phyloP scores from a whole-genome alignment of 2,329 filamentous ascomycete genomes.

The Xylaria hypoxylon region DNA sequence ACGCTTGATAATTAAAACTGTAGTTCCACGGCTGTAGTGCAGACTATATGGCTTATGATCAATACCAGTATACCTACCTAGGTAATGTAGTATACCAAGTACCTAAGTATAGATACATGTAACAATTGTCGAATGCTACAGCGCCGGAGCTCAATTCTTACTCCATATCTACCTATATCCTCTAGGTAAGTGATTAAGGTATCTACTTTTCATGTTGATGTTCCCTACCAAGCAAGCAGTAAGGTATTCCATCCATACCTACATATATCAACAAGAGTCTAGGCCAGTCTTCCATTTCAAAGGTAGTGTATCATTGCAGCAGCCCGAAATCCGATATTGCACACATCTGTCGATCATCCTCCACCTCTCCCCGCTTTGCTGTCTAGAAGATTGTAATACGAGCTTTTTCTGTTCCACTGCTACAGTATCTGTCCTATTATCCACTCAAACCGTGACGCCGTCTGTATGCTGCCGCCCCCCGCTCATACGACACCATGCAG shows the following conservation, averaged over 20 bases:
- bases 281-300: conserved; percentile 3
- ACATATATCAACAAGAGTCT: neutral
- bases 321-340: neutral
- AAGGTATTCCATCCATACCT: no score
- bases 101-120: no score
- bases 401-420: conserved; percentile 15
- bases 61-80: no score
- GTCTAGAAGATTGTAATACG: conserved; percentile 14
- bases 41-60: no score
- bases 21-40: no score
- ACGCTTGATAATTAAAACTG: no score
- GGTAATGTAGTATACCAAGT: no score
- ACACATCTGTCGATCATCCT: conserved; percentile 13
- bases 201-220: no score
- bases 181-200: no score
- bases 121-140: no score
- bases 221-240: neutral
- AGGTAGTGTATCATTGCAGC: neutral
- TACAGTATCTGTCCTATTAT: neutral
- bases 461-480: conserved; percentile 6
- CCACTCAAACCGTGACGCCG: conserved; percentile 11
- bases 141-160: no score
- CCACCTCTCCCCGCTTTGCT: conserved; percentile 20
- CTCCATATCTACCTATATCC: no score
- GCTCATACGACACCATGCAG: conserved; percentile 20